These are phyloP conservation scores for Terfezia boudieri DNA, from an alignment of 495 filamentous ascomycete species.

Conservation along the genomic window DNA sequence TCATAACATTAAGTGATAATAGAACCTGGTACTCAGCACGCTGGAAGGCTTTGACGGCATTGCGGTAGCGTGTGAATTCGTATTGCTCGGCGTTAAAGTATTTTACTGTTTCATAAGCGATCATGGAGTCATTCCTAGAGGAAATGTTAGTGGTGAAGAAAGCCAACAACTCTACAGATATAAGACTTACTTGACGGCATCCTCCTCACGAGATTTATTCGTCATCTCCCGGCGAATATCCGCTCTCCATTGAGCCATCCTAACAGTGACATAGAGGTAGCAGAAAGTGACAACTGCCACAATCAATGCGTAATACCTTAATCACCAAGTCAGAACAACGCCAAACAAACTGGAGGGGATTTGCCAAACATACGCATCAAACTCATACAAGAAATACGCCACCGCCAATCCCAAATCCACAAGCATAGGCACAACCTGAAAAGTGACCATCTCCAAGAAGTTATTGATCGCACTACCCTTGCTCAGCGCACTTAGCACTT, in stretches of 20 bases:
- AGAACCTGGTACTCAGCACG: slow-evolving; percentile 68
- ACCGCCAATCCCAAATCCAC: slow-evolving; percentile 75
- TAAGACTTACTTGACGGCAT: slow-evolving; percentile 49
- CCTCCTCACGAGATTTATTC: slow-evolving; percentile 79
- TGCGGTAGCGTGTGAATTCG: slow-evolving; percentile 69
- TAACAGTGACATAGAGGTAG: slow-evolving; percentile 86
- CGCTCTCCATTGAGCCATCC: slow-evolving; percentile 81
- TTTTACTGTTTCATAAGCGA: slow-evolving; percentile 95
- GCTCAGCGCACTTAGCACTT: slow-evolving; percentile 82
- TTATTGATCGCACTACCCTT: slow-evolving; percentile 93
- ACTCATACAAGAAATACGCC: slow-evolving; percentile 55
- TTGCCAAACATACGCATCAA: slow-evolving; percentile 33
- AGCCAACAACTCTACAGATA: slow-evolving; percentile 13
- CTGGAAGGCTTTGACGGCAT: slow-evolving; percentile 63
- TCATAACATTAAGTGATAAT: slow-evolving; percentile 76
- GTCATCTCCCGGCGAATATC: slow-evolving; percentile 83
- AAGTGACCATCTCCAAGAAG: slow-evolving; percentile 88
- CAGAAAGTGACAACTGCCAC: slow-evolving; percentile 82
- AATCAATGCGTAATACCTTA: slow-evolving; percentile 63
- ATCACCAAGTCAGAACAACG: background rate
- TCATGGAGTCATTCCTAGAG: slow-evolving; percentile 65
- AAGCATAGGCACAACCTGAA: slow-evolving; percentile 86
- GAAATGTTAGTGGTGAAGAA: background rate
- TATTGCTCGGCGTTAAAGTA: slow-evolving; percentile 95
- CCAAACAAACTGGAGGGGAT: background rate